Evolutionary conservation across 805 yeast species (phyloP).

Genomic region (Saccharomycopsis schoenii): DNA sequence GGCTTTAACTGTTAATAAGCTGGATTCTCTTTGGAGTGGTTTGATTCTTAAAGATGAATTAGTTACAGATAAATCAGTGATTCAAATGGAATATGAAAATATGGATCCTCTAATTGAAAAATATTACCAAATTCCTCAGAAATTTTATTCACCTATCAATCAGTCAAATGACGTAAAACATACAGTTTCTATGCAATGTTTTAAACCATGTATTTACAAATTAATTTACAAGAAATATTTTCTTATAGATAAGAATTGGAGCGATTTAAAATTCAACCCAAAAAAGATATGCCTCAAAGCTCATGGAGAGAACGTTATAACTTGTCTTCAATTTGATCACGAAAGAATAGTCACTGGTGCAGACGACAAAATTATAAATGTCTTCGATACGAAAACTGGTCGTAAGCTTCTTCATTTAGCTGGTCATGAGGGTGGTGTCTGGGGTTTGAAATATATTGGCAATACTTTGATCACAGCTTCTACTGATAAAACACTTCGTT

Average conservation of each 20-base stretch:
- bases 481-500: constrained; percentile 86
- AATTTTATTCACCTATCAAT: constrained; percentile 2
- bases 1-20: constrained; percentile 52
- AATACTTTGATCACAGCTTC: constrained; percentile 86
- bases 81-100: constrained; percentile 18
- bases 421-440: constrained; percentile 97
- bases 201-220: constrained; percentile 33
- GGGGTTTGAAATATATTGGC: constrained; percentile 89
- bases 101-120: constrained; percentile 12
- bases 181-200: constrained; percentile 18
- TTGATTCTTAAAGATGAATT: constrained; percentile 54
- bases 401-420: constrained; percentile 46
- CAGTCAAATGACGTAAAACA: constrained; percentile 11
- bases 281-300: constrained; percentile 55
- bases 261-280: constrained; percentile 61
- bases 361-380: constrained; percentile 73
- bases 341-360: constrained; percentile 88
- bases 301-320: constrained; percentile 76
- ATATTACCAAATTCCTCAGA: constrained; percentile 16
- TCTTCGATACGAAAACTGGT: constrained; percentile 73
- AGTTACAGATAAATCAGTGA: constrained; percentile 31
- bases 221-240: constrained; percentile 51
- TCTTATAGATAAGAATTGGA: constrained; percentile 66
- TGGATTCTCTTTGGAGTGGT: constrained; percentile 60
- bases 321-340: constrained; percentile 88